Base-by-base conservation (phyloP, 2,329 filamentous ascomycete genomes). In the Fusarium proliferatum region DNA sequence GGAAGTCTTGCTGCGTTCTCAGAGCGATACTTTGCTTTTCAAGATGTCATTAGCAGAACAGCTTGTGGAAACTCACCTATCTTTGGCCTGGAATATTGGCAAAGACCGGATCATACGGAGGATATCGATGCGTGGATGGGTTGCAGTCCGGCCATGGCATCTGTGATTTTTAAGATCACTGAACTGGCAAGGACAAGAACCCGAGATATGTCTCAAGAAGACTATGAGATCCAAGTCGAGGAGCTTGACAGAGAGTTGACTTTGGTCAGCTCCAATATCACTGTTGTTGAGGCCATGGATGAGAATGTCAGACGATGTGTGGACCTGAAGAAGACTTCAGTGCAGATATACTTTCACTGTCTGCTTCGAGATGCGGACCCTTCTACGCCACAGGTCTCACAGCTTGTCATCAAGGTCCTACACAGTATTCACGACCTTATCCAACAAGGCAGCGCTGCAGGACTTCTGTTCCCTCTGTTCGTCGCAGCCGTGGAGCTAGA, bases 31-130 rank as follows among this genome's bases (percentile, higher is more conserved):
- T 87, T 87, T 61, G 86, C 86, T 7, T 87, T 86, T 19, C 86
- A 87, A 65, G 86, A 87, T 65, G 84, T 86, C 21, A 87, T 87
- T 69, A 85, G 86, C 34, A 81, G 85, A 39, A 87, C 86, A 0
- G 86, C 86, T 1, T 87, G 85, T 58, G 85, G 84, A 6, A 83
- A 86, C 16, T 81, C 84, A 13, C 82, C 85, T 0, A 76, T 85
- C 0, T 87, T 87, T 51, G 85, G 84, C 4, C 80, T 79, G 36
- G 85, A 87, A 56, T 87, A 86, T 64, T 87, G 86, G 86, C 79
- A 81, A 30, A 79, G 67, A 6, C 61, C 71, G 2, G 67, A 70
- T 28, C 72, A 72, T 1, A 51, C 69, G 0, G 56, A 61, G 2
- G 65, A 80, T 5, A 64, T 67, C 2, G 82, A 84, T 43, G 81